Percentiles rank a stretch among this genome's conserved stretches.
phyloP scores from a whole-genome alignment of 169 alveolate species.

The Amoebophrya sp. region DNA sequence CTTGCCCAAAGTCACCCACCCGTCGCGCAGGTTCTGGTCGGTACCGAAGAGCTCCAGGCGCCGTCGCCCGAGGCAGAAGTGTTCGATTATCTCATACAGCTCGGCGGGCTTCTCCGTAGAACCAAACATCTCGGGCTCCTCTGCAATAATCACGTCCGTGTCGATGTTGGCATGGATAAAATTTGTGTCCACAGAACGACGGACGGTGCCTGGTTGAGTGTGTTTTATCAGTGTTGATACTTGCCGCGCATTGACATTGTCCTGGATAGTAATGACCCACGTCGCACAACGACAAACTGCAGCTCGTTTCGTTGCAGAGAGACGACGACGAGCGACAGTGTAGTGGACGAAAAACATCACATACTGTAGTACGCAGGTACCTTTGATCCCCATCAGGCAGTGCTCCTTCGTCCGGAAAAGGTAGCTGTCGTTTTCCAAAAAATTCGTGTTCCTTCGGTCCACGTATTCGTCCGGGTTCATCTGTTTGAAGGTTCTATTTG shows the following conservation, averaged over 20 bases:
- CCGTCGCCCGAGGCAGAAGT: constrained; percentile 80
- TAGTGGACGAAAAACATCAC: too few species aligned
- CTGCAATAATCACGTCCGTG: constrained; percentile 80
- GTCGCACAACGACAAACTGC: too few species aligned
- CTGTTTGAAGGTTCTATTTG: constrained; percentile 49
- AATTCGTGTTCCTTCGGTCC: not conserved
- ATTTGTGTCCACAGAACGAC: constrained; percentile 66
- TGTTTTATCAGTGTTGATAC: too few species aligned
- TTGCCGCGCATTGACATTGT: too few species aligned
- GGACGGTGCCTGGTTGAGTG: constrained; percentile 4
- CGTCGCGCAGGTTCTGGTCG: constrained; percentile 59
- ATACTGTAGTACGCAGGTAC: too few species aligned
- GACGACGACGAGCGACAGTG: too few species aligned
- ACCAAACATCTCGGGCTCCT: constrained; percentile 56
- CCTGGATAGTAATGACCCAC: too few species aligned
- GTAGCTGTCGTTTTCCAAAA: not conserved
- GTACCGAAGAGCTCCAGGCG: constrained; percentile 77
- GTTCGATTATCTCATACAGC: constrained; percentile 71
- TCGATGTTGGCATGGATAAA: constrained; percentile 85
- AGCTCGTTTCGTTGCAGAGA: too few species aligned
- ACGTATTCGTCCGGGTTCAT: constrained; percentile 19
- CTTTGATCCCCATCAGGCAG: constrained; percentile 81
- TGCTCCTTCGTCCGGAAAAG: constrained; percentile 71
- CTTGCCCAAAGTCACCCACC: constrained; percentile 73
- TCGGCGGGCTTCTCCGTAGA: constrained; percentile 66